Evolutionary conservation across 2,329 filamentous ascomycete genomes (phyloP).

Genomic region (Botrytis porri): DNA sequence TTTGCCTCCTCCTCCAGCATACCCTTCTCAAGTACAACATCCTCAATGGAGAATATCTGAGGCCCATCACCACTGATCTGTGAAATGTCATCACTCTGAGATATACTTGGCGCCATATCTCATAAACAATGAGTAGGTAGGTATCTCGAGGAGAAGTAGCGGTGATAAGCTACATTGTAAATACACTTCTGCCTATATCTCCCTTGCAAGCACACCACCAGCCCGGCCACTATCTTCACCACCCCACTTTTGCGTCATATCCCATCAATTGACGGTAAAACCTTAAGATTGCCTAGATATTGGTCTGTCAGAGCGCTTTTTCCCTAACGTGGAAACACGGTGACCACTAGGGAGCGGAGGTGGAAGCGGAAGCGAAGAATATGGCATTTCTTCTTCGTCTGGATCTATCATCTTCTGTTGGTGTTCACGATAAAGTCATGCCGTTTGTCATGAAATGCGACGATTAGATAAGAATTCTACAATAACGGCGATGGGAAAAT

Average conservation of each 20-base stretch:
- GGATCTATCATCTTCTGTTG: background rate
- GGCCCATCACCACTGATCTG: background rate
- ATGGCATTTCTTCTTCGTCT: background rate
- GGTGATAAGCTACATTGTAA: background rate
- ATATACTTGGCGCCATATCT: conserved; percentile 1
- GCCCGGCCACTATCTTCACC: background rate
- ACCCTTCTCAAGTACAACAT: conserved; percentile 6
- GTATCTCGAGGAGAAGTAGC: background rate
- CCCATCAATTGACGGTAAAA: background rate
- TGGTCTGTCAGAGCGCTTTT: background rate
- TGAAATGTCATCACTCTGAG: background rate
- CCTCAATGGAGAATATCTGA: background rate
- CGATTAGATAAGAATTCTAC: background rate
- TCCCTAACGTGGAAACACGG: background rate
- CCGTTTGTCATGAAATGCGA: background rate
- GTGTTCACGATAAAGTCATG: background rate
- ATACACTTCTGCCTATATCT: background rate
- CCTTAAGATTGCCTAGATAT: background rate
- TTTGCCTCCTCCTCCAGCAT: background rate
- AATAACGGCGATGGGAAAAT: background rate
- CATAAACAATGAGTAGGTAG: background rate
- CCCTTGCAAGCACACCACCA: conserved; percentile 2
- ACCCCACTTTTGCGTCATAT: background rate
- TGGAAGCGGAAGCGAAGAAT: background rate
- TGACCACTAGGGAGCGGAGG: background rate